phyloP scores from a whole-genome alignment of 208 protist species.

The Wallacemonas sp. region DNA sequence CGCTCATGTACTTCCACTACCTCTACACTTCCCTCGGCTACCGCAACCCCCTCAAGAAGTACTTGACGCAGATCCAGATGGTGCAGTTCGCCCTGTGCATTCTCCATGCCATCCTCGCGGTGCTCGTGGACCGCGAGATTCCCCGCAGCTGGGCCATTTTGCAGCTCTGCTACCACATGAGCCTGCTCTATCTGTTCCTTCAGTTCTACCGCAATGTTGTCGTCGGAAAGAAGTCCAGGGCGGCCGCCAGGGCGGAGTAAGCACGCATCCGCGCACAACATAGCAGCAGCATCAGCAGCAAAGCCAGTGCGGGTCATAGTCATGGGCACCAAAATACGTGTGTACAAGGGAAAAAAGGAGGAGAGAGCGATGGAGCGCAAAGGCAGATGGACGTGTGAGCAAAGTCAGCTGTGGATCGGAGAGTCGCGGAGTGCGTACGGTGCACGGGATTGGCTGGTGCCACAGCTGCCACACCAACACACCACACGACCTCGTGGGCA shows the following conservation, averaged over 20 bases:
- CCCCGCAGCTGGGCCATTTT: slow-evolving; percentile 54
- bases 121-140: slow-evolving; percentile 63
- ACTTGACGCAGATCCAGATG: slow-evolving; percentile 88
- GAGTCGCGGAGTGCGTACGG: no score
- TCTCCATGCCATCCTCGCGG: slow-evolving; percentile 71
- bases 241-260: slow-evolving; percentile 19
- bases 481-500: no score
- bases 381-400: no score
- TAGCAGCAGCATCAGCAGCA: no score
- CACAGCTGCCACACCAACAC: no score
- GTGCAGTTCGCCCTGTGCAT: slow-evolving; percentile 87
- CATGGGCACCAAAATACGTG: no score
- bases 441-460: no score
- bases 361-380: no score
- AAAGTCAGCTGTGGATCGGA: no score
- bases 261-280: no score
- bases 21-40: slow-evolving; percentile 84
- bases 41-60: slow-evolving; percentile 85
- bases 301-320: no score
- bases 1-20: slow-evolving; percentile 94
- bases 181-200: slow-evolving; percentile 83
- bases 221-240: slow-evolving; percentile 34
- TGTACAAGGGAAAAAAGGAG: no score
- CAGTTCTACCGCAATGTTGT: slow-evolving; percentile 61
- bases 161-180: slow-evolving; percentile 86